Base-by-base conservation (phyloP, 495 filamentous ascomycete species). In the Penicillium coprophilum region DNA sequence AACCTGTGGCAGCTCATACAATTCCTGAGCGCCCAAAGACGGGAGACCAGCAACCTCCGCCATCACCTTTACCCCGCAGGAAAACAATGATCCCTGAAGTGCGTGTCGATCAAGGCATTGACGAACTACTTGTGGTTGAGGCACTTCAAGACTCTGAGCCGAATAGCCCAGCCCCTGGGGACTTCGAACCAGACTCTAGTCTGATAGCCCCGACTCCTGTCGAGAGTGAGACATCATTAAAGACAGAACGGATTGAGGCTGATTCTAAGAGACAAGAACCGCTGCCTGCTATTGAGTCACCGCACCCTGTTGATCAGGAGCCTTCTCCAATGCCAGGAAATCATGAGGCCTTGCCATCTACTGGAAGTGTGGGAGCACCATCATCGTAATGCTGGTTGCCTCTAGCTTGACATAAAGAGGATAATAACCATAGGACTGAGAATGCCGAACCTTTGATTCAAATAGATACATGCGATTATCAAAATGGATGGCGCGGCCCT, bases 71-170 rank as follows among this genome's bases (percentile, higher is more conserved):
- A 9, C 71, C 69, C 17, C 65, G 68, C 31, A 68, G 73, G 34
- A 80, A 78, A 52, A 70, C 73, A 6, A 60, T 68, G 8, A 64
- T 71, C 12, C 57, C 59, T 28, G n/a, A 52, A 5, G 48, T 64
- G 21, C 59, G 60, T n/a, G 52, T 50, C 15, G 56, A 60, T 4
- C 49, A 44, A 38, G 55, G 45, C 4, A 39, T 57, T 7, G 78
- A 77, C 30, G 77, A 78, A 21, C 23, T 82, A 10, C 71, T 84
- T 2, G 76, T 84, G 31, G 76, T 84, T 10, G 67, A 79, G 57
- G 79, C 80, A 10, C 80, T 78, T n/a, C 60, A 66, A 9, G 79
- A 82, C 43, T 82, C 78, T 11, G 70, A 70, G n/a, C 77, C 80
- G 7, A 71, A 76, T 31, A 81, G 79, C 52, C 80, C 81, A 2